These are phyloP conservation scores for Pyropia yezoensis DNA, from an alignment of 23 red algal species.

Conservation along the genomic window DNA sequence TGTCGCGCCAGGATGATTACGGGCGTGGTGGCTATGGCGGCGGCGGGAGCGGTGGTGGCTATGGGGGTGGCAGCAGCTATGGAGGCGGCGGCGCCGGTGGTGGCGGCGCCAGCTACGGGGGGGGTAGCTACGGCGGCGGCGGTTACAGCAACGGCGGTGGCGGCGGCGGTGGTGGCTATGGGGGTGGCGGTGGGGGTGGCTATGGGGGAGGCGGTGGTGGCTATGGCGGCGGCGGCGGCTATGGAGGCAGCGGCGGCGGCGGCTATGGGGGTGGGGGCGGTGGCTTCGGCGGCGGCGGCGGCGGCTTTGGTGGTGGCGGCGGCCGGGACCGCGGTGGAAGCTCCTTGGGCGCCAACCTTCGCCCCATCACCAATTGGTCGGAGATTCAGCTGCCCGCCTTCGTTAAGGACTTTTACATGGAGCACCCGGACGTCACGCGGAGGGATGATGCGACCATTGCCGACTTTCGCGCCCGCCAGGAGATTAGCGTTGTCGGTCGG, in stretches of 20 bases:
- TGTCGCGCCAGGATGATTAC: background rate
- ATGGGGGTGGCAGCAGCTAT: conserved; percentile 8
- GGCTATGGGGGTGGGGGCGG: background rate
- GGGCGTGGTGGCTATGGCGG: conserved; percentile 16
- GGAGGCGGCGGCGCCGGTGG: conserved; percentile 18
- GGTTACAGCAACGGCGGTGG: background rate
- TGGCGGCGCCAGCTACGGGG: conserved; percentile 8
- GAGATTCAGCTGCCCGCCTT: conserved; percentile 60
- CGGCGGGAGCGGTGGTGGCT: conserved; percentile 17
- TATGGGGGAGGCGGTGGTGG: conserved; percentile 6
- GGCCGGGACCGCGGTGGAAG: conserved; percentile 24
- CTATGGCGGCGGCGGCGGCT: conserved; percentile 3
- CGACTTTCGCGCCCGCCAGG: conserved; percentile 37
- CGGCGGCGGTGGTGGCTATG: conserved; percentile 7
- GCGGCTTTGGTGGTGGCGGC: conserved; percentile 32
- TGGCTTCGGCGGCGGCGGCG: background rate
- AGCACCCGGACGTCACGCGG: conserved; percentile 77
- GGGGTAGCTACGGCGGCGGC: conserved; percentile 20
- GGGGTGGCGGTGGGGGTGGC: conserved; percentile 23
- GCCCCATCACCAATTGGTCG: no score
- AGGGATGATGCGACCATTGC: conserved; percentile 29
- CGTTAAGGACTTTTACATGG: conserved; percentile 94
- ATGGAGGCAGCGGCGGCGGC: conserved; percentile 7
- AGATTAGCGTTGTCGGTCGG: conserved; percentile 65
- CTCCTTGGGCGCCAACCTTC: background rate